Percentiles rank a stretch among this genome's conserved stretches.
Evolutionary conservation across 257 asterid genomes (phyloP).

Genomic region (Petunia secreta): DNA sequence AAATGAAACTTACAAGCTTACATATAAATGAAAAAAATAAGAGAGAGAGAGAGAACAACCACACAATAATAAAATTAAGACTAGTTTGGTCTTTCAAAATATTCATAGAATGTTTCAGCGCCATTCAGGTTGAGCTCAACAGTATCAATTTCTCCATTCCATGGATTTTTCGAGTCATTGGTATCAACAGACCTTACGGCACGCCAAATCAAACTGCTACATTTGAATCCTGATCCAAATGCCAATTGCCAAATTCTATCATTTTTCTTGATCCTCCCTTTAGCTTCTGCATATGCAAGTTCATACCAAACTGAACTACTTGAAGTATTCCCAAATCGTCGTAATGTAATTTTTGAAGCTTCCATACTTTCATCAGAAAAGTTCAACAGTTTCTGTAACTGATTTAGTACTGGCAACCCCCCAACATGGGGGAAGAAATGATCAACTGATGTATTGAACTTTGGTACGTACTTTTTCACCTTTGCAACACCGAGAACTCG

Average conservation of each 20-base stretch:
- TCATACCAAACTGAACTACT: conserved; percentile 43
- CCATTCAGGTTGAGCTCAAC: neutral
- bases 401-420: conserved; percentile 50
- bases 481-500: conserved; percentile 27
- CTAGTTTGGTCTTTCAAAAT: neutral
- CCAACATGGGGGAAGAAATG: conserved; percentile 60
- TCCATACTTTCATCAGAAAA: conserved; percentile 40
- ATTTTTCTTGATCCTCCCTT: conserved; percentile 26
- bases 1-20: neutral
- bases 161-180: conserved; percentile 28
- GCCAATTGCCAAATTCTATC: conserved; percentile 30
- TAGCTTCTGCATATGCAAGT: conserved; percentile 26
- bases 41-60: neutral
- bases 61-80: neutral
- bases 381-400: conserved; percentile 46
- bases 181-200: conserved; percentile 17
- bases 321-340: conserved; percentile 53
- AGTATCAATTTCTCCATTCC: conserved; percentile 24
- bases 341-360: conserved; percentile 51
- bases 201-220: conserved; percentile 31
- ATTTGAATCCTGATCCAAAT: conserved; percentile 33
- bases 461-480: conserved; percentile 41
- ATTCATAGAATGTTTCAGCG: neutral
- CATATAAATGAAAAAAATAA: too few relatives aligned
- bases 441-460: conserved; percentile 48